Evolutionary conservation across 139 green algal genomes (phyloP).

Genomic region (Chlamydomonas sp.): DNA sequence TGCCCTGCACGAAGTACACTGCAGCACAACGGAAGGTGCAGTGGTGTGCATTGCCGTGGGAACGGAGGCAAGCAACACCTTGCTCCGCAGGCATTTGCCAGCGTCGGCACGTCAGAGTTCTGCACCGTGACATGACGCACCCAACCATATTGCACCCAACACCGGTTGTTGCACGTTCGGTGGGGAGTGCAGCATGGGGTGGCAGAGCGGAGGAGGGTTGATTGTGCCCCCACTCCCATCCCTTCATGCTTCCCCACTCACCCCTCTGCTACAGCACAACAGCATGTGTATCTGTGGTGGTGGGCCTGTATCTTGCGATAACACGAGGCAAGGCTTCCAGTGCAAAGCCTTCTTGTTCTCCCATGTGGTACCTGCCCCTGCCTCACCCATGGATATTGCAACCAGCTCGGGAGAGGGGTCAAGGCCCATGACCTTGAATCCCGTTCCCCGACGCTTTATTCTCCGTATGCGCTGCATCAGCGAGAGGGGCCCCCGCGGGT

Average conservation of each 20-base stretch:
- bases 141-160: background rate
- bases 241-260: too few relatives aligned
- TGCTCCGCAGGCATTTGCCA: background rate
- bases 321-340: too few relatives aligned
- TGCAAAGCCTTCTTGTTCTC: too few relatives aligned
- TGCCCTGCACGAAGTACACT: slow-evolving; percentile 98
- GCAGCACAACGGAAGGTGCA: slow-evolving; percentile 5
- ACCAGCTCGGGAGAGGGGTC: slow-evolving; percentile 74
- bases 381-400: slow-evolving; percentile 76
- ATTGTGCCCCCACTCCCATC: too few relatives aligned
- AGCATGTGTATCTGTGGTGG: too few relatives aligned
- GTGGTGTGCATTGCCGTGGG: background rate
- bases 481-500: too few relatives aligned
- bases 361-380: too few relatives aligned
- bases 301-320: too few relatives aligned
- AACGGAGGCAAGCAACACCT: background rate
- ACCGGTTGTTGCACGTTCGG: too few relatives aligned
- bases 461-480: too few relatives aligned
- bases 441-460: background rate
- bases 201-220: too few relatives aligned
- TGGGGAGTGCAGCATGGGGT: background rate
- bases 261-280: too few relatives aligned
- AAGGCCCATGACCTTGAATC: slow-evolving; percentile 62
- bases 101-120: background rate
- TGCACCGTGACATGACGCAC: background rate